Percentiles rank a stretch among this genome's conserved stretches.
phyloP scores from a whole-genome alignment of 768 basidiomycete species.

The Leccinum longicurvipes region DNA sequence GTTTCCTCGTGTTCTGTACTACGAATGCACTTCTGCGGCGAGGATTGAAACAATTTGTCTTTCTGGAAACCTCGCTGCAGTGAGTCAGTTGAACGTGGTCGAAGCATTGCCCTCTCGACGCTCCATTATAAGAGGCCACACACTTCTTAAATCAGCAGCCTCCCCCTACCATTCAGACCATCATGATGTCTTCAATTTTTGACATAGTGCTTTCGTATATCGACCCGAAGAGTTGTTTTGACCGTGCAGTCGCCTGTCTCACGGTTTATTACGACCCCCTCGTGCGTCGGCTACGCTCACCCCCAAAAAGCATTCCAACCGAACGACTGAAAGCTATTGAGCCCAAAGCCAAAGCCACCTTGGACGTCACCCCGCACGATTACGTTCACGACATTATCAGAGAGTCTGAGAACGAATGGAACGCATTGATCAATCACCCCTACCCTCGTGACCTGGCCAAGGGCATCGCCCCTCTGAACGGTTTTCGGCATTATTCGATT shows the following conservation, averaged over 20 bases:
- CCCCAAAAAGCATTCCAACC: neutral
- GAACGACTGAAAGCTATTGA: neutral
- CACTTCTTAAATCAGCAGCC: neutral
- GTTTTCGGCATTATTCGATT: conserved; percentile 8
- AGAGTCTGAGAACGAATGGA: neutral
- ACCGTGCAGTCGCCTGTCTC: neutral
- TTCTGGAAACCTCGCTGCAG: too few relatives aligned
- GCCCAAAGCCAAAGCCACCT: neutral
- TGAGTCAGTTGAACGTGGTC: too few relatives aligned
- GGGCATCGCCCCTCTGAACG: neutral
- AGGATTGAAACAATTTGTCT: too few relatives aligned
- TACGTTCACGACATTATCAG: conserved; percentile 1
- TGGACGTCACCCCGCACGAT: neutral
- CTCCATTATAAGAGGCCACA: neutral
- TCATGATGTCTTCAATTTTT: too few relatives aligned
- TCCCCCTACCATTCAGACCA: neutral
- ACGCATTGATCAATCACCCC: neutral
- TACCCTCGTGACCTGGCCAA: conserved; percentile 2
- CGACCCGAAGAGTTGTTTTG: neutral
- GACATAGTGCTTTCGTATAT: neutral
- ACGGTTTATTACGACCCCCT: too few relatives aligned
- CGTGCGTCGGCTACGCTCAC: too few relatives aligned
- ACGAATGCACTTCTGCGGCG: too few relatives aligned
- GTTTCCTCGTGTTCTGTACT: neutral
- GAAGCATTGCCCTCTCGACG: neutral